Evolutionary conservation across 805 yeast genomes (phyloP).

Genomic region (Candida parachauliodes): DNA sequence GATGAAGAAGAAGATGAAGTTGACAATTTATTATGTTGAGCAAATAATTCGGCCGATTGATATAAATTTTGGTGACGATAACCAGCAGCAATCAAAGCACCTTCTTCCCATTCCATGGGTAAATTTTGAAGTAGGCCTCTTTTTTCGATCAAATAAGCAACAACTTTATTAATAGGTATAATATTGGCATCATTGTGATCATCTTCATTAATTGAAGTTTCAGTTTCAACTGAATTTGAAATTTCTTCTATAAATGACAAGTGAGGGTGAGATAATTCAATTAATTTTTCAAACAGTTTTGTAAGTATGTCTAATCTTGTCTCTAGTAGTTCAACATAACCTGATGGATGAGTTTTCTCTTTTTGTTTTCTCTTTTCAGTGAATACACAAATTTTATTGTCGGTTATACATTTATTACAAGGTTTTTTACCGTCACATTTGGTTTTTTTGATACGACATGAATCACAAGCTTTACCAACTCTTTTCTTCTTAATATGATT

Average conservation of each 20-base stretch:
- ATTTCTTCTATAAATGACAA: constrained; percentile 22
- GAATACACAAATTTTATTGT: constrained; percentile 57
- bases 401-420: constrained; percentile 51
- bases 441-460: constrained; percentile 59
- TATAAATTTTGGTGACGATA: constrained; percentile 22
- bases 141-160: constrained; percentile 38
- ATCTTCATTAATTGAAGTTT: background rate
- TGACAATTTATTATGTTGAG: constrained; percentile 20
- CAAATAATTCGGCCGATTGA: constrained; percentile 28
- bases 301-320: constrained; percentile 52
- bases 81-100: constrained; percentile 40
- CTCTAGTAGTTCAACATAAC: constrained; percentile 62
- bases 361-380: constrained; percentile 51
- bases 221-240: background rate
- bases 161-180: constrained; percentile 47
- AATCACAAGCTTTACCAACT: constrained; percentile 64
- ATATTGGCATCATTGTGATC: constrained; percentile 10
- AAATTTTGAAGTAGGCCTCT: constrained; percentile 35
- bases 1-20: background rate
- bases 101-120: constrained; percentile 45
- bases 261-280: constrained; percentile 27
- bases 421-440: constrained; percentile 64
- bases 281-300: constrained; percentile 44
- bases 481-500: constrained; percentile 42
- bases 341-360: constrained; percentile 55